These are phyloP conservation scores for Kluyveromyces wickerhamii DNA, from an alignment of 805 yeast genomes.

Conservation along the genomic window DNA sequence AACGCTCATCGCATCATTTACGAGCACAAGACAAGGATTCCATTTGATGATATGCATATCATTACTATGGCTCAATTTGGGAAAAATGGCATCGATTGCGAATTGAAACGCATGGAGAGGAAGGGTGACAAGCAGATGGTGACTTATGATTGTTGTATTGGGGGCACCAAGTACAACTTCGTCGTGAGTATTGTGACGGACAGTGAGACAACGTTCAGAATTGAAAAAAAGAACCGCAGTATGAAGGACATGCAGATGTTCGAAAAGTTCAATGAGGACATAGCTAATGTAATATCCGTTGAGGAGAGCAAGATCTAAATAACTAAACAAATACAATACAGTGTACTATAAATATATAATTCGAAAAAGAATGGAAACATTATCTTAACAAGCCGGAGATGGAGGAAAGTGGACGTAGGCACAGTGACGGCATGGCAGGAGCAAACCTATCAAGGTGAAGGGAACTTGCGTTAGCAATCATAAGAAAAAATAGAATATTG, in stretches of 20 bases:
- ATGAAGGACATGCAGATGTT: slow-evolving; percentile 13
- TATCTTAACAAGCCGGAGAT: too few species aligned
- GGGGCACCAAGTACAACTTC: slow-evolving; percentile 22
- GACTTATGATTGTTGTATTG: slow-evolving; percentile 25
- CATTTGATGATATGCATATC: slow-evolving; percentile 26
- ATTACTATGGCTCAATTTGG: slow-evolving; percentile 22
- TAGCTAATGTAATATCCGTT: slow-evolving; percentile 13
- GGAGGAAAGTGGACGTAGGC: too few species aligned
- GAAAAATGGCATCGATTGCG: slow-evolving; percentile 21
- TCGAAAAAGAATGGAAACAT: neutral
- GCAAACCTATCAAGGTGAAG: too few species aligned
- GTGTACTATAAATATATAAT: neutral
- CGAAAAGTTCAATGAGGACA: slow-evolving; percentile 17
- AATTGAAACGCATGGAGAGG: slow-evolving; percentile 17
- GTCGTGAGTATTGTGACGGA: slow-evolving; percentile 18
- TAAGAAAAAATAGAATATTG: too few species aligned
- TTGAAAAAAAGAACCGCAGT: slow-evolving; percentile 19
- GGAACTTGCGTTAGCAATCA: too few species aligned
- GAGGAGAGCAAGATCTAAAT: slow-evolving; percentile 6
- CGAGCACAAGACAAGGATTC: slow-evolving; percentile 17
- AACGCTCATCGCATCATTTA: slow-evolving; percentile 8
- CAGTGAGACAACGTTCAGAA: slow-evolving; percentile 12
- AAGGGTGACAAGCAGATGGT: slow-evolving; percentile 15
- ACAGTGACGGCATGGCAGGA: too few species aligned
- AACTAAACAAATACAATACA: too few species aligned